Percentiles rank a stretch among this genome's conserved stretches.
Conservation (phyloP, 495 filamentous ascomycete species). For the Melanomma pulvis-pyrius region DNA sequence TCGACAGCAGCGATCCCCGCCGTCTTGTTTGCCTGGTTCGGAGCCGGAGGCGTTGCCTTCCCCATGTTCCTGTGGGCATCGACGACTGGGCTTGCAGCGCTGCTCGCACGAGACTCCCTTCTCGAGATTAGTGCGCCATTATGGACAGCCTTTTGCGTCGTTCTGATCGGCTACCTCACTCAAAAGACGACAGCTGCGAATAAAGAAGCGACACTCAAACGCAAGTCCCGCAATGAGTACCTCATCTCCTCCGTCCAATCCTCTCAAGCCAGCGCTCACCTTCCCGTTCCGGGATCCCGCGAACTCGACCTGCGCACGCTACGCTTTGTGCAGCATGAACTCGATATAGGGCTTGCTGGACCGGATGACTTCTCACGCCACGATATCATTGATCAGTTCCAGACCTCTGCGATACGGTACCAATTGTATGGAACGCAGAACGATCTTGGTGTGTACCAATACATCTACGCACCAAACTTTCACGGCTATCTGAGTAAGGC, state of each 20-base stretch:
- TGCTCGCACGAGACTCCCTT: constrained; percentile 2
- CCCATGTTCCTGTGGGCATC: constrained; percentile 13
- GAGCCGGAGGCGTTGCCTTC: constrained; percentile 18
- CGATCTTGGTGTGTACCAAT: constrained; percentile 24
- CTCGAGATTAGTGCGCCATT: neutral
- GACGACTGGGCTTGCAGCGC: constrained; percentile 1
- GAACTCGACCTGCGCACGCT: constrained; percentile 9
- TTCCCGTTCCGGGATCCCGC: constrained; percentile 11
- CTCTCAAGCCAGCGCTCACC: neutral
- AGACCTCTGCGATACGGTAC: constrained; percentile 27
- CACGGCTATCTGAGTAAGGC: constrained; percentile 24
- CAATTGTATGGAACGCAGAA: constrained; percentile 22
- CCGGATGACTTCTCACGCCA: constrained; percentile 24
- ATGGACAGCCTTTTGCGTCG: neutral
- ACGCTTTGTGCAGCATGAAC: constrained; percentile 14
- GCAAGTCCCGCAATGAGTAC: constrained; percentile 9
- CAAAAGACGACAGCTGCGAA: neutral
- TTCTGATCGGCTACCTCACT: constrained; percentile 5
- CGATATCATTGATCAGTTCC: constrained; percentile 32
- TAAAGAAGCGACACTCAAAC: constrained; percentile 10
- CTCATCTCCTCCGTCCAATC: constrained; percentile 7
- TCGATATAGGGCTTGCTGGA: constrained; percentile 16
- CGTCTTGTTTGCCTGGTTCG: constrained; percentile 26
- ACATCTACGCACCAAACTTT: constrained; percentile 31
- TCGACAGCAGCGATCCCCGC: constrained; percentile 7